Conservation (phyloP, 108 stramenopile genomes). For the Fragilaria crotonensis region DNA sequence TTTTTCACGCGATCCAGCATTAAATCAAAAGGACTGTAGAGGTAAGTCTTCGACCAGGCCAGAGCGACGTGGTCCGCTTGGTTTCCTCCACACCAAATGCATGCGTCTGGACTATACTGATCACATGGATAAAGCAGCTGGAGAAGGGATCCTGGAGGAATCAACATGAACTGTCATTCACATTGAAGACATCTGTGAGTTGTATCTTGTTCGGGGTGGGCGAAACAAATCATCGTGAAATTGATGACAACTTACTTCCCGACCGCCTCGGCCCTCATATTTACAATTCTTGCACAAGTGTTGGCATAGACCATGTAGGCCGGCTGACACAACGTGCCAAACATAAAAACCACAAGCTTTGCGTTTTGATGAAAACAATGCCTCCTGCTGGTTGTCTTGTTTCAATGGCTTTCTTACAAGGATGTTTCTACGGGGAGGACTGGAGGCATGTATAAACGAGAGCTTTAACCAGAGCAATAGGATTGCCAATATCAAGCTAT, state of each 20-base stretch:
- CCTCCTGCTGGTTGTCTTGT: not conserved
- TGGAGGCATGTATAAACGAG: no score
- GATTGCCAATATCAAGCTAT: no score
- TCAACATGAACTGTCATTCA: slow-evolving; percentile 6
- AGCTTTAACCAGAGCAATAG: no score
- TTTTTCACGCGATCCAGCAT: not conserved
- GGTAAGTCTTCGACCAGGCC: slow-evolving; percentile 31
- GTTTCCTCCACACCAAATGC: slow-evolving; percentile 40
- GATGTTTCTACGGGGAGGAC: no score
- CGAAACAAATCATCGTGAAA: not conserved
- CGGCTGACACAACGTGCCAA: slow-evolving; percentile 26
- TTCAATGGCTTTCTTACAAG: no score
- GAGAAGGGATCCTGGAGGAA: slow-evolving; percentile 32
- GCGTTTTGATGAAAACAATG: not conserved
- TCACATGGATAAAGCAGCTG: slow-evolving; percentile 33
- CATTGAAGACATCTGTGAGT: not conserved
- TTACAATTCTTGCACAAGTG: slow-evolving; percentile 32
- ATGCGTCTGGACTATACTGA: slow-evolving; percentile 36
- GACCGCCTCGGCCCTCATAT: slow-evolving; percentile 41
- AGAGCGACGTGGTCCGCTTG: slow-evolving; percentile 38
- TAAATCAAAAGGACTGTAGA: slow-evolving; percentile 38
- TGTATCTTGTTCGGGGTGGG: not conserved
- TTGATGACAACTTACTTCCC: slow-evolving; percentile 8
- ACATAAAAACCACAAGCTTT: slow-evolving; percentile 14
- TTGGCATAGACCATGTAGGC: slow-evolving; percentile 35